Percentiles rank a stretch among this genome's conserved stretches.
These are phyloP conservation scores for Lactarius psammicola DNA, from an alignment of 768 basidiomycete species.

Conservation along the genomic window DNA sequence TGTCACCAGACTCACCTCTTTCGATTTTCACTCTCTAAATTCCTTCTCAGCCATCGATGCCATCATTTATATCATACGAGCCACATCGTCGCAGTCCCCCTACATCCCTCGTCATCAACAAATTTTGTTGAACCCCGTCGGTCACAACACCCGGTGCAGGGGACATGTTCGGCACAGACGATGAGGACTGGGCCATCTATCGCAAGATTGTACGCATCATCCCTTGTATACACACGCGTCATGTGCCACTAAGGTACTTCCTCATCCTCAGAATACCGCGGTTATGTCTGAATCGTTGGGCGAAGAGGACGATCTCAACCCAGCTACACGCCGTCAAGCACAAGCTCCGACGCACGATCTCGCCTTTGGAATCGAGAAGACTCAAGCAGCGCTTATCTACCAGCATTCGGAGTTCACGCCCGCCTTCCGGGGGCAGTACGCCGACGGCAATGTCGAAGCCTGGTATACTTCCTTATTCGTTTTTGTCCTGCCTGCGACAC, in stretches of 20 bases:
- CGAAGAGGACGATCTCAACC: conserved; percentile 82
- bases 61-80: too few species aligned
- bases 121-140: background rate
- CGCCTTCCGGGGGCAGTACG: conserved; percentile 77
- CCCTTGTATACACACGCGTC: too few species aligned
- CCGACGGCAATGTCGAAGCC: conserved; percentile 64
- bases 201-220: conserved; percentile 67
- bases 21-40: too few species aligned
- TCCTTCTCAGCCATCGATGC: too few species aligned
- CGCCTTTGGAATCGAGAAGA: conserved; percentile 75
- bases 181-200: conserved; percentile 94
- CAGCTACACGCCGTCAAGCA: conserved; percentile 76
- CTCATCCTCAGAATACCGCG: conserved; percentile 56
- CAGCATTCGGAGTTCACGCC: conserved; percentile 75
- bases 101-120: too few species aligned
- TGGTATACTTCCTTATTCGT: conserved; percentile 37
- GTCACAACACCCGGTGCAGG: conserved; percentile 44
- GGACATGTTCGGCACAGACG: conserved; percentile 91
- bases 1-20: too few species aligned
- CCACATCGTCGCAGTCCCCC: too few species aligned
- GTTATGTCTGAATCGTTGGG: conserved; percentile 63
- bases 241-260: background rate
- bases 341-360: conserved; percentile 80
- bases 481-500: conserved; percentile 35
- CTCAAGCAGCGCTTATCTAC: conserved; percentile 71